Base-by-base conservation (phyloP, 345 rosid species). In the Hibiscus syriacus region DNA sequence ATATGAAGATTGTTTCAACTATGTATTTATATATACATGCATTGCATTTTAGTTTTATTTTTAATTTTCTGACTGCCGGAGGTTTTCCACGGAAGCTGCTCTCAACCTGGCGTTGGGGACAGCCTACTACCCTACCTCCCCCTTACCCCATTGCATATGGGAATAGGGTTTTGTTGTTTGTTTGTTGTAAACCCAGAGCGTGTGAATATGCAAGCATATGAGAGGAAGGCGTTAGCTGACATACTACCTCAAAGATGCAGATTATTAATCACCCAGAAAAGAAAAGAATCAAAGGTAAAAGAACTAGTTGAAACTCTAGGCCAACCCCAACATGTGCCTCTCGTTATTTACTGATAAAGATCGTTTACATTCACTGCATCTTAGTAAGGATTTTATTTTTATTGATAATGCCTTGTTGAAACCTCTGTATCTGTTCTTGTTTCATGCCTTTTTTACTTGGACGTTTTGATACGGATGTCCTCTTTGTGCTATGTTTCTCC, bases 391-490 rank as follows among this genome's bases (percentile, higher is more conserved):
- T 70, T 65, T 76, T 76, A 83, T 70, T 76, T 78, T 78, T 78
- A 78, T 70, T 83, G 86, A 46, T 82, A 70, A 64, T 79, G 90
- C 80, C 74, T 80, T 22, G 75, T 62, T 4, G 83, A 77, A 67
- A 49, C 77, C 62, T 85, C 80, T 7, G 75, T 43, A 17, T 86
- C 95, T 46, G 73, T 63, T 82, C 87, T 91, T n/a, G n/a, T n/a
- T n/a, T n/a, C n/a, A n/a, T n/a, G n/a, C n/a, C n/a, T n/a, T n/a
- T n/a, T 87, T 83, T 94, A 68, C 86, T 83, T 72, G 80, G 79
- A 36, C 83, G 87, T 82, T 77, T 91, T 1, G 92, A 75, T 81
- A 86, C 81, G 57, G 84, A 49, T 34, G 82, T 72, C 70, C 91
- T 75, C 79, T 85, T 94, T 55, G 82, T 55, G 13, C 83, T 20